Evolutionary conservation across 2,329 filamentous ascomycete genomes (phyloP).

Genomic region (Fulvia fulva): DNA sequence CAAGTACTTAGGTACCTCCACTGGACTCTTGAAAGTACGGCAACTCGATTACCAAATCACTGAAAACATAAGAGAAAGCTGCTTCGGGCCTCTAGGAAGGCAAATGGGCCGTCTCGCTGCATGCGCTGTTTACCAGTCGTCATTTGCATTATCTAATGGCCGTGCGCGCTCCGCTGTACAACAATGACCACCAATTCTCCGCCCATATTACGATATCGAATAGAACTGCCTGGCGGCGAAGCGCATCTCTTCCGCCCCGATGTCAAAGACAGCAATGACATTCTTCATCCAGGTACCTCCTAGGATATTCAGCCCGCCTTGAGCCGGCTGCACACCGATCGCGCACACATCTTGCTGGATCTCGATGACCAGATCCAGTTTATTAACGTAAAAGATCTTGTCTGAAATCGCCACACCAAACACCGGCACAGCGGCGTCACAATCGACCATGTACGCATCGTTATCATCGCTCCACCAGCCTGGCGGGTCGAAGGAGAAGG

Average conservation of each 20-base stretch:
- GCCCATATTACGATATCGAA: background rate
- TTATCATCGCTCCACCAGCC: slow-evolving; percentile 32
- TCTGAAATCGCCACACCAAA: slow-evolving; percentile 42
- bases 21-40: too few species aligned
- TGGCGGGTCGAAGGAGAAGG: slow-evolving; percentile 42
- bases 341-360: slow-evolving; percentile 28
- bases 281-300: slow-evolving; percentile 50
- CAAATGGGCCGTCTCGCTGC: too few species aligned
- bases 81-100: too few species aligned
- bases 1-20: too few species aligned
- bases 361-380: slow-evolving; percentile 28
- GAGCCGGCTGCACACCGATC: slow-evolving; percentile 32
- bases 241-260: slow-evolving; percentile 45
- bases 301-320: slow-evolving; percentile 37
- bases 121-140: background rate
- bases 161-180: background rate
- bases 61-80: too few species aligned
- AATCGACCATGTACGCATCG: slow-evolving; percentile 40
- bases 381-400: slow-evolving; percentile 33
- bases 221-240: slow-evolving; percentile 39
- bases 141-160: background rate
- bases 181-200: background rate
- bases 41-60: too few species aligned
- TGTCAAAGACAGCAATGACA: slow-evolving; percentile 50
- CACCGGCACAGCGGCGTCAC: slow-evolving; percentile 39